Percentiles rank a stretch among this genome's conserved stretches.
Conservation (phyloP, 176 grass and related monocot genomes). For the Paspalum notatum region DNA sequence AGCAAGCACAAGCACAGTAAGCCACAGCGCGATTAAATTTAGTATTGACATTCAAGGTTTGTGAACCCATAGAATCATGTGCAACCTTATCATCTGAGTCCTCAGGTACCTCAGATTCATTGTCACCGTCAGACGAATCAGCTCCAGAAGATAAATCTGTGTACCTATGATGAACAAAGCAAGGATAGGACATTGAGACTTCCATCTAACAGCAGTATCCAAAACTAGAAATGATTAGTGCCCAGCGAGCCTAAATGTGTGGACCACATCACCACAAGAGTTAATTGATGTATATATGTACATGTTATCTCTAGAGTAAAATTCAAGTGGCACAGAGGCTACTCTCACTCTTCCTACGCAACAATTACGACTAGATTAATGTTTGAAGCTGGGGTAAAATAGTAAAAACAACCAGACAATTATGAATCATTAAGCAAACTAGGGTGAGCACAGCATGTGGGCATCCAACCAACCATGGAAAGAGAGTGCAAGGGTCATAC, state of each 20-base stretch:
- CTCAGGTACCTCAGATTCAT: constrained; percentile 53
- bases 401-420: background rate
- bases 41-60: constrained; percentile 33
- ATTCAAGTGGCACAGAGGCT: too few species aligned
- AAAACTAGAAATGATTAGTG: too few species aligned
- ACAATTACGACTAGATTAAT: too few species aligned
- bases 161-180: constrained; percentile 49
- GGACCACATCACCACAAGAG: too few species aligned
- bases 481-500: constrained; percentile 40
- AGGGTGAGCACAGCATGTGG: background rate
- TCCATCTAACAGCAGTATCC: too few species aligned
- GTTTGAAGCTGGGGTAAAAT: too few species aligned
- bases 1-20: constrained; percentile 28
- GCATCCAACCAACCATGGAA: background rate
- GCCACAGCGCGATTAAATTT: constrained; percentile 2
- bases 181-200: too few species aligned
- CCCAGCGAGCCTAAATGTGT: too few species aligned
- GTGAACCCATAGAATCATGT: constrained; percentile 23
- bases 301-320: too few species aligned
- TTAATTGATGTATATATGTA: too few species aligned
- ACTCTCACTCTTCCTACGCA: too few species aligned
- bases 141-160: constrained; percentile 64
- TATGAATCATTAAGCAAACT: background rate
- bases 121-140: constrained; percentile 51
- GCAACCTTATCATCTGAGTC: constrained; percentile 48